phyloP scores from a whole-genome alignment of 1,284 basidiomycete species.

The Ustilago esculenta region DNA sequence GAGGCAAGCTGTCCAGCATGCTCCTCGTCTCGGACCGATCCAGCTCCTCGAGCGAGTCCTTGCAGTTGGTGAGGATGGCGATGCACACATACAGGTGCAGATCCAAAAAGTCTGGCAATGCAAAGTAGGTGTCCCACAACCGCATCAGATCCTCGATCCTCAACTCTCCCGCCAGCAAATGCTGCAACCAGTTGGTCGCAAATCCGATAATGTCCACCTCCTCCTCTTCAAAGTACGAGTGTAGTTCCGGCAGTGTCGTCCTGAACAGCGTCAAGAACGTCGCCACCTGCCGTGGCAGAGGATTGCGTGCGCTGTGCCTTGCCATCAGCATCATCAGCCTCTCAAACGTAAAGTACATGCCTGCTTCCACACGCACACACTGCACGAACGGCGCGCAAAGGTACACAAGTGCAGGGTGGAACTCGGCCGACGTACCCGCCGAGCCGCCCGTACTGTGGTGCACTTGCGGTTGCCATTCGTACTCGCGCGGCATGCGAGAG shows the following conservation, averaged over 20 bases:
- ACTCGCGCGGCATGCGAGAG: slow-evolving; percentile 51
- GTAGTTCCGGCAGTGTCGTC: slow-evolving; percentile 64
- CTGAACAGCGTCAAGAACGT: slow-evolving; percentile 66
- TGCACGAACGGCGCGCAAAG: slow-evolving; percentile 66
- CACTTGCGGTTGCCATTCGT: slow-evolving; percentile 53
- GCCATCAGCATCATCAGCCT: slow-evolving; percentile 62
- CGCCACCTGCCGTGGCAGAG: slow-evolving; percentile 59
- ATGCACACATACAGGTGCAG: slow-evolving; percentile 67
- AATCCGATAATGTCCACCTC: slow-evolving; percentile 64
- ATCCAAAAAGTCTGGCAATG: slow-evolving; percentile 62
- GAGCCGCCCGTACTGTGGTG: slow-evolving; percentile 3
- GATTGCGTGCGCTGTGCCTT: slow-evolving; percentile 45
- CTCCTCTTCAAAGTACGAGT: slow-evolving; percentile 67
- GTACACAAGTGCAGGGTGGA: slow-evolving; percentile 64
- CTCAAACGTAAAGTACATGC: slow-evolving; percentile 68
- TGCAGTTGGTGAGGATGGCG: slow-evolving; percentile 66
- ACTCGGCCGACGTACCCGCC: slow-evolving; percentile 31
- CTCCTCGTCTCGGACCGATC: slow-evolving; percentile 65
- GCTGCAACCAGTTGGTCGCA: slow-evolving; percentile 64
- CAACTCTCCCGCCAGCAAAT: slow-evolving; percentile 64
- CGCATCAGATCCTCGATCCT: slow-evolving; percentile 64
- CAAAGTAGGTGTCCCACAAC: slow-evolving; percentile 67
- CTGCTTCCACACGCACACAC: slow-evolving; percentile 65
- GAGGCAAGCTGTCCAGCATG: slow-evolving; percentile 64
- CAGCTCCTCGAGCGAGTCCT: slow-evolving; percentile 66